Evolutionary conservation across 768 basidiomycete genomes (phyloP), one percentile per base, ranked within the genome.

Genomic region (Collybiopsis confluens): DNA sequence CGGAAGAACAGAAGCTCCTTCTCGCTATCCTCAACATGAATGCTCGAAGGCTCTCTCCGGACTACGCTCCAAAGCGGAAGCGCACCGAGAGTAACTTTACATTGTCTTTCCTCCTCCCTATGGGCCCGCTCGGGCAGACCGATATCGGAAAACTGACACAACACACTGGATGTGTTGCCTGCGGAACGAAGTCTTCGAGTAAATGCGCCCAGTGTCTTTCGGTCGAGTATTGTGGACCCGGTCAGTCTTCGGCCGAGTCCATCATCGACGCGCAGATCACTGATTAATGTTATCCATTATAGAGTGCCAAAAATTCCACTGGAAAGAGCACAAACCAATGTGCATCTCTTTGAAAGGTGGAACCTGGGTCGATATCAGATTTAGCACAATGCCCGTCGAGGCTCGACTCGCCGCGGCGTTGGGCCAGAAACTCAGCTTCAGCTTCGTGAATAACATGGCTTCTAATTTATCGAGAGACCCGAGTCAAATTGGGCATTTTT

Each of bases 231-330:
- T 58, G 57, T 26, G 57, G 57, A 24, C 23, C 47, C 18, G 56
- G 56, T 57, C 18, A 36, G 45, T 27, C 3, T n/a, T 23, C 6
- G 21, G n/a, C 1, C 28, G 3, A 15, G 21, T n/a, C n/a, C n/a
- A 8, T 13, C 7, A 2, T 45, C 20, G 44, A n/a, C n/a, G 26
- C 18, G 5, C 8, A 13, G 8, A 7, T 4, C 15, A 4, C 26
- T 30, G 27, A 45, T 15, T 16, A 45, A 45, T 44, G 21, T 28
- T 18, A n/a, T 11, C 21, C 20, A 7, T 47, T 21, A 10, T 27
- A 62, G 67, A 61, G 20, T 70, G 68, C 36, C 68, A 70, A 45
- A 54, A 40, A 6, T 54, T 36, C 8, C 62, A 70, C 58, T 70
- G 68, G 68, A 56, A 55, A 21, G 24, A 54, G 7, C 68, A 70